A percentile compares a stretch with the other conserved stretches of the same genome.
Conservation (phyloP, 148 eudicot species). For the Heliosperma pusillum region DNA sequence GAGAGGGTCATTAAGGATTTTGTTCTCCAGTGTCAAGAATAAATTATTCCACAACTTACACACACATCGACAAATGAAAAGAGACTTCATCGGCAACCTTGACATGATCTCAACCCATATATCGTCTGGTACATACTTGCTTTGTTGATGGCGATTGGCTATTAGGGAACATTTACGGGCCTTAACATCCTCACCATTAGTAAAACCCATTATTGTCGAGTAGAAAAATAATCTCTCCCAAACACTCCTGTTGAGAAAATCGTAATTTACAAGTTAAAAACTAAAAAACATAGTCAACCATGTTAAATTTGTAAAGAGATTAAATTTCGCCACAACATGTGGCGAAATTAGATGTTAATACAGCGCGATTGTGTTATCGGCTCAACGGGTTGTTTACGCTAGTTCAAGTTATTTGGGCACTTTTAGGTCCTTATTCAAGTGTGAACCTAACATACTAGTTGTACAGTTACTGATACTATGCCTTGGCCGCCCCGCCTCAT, state of each 20-base stretch:
- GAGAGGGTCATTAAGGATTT: not conserved
- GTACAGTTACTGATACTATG: no score
- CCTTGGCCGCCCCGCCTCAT: no score
- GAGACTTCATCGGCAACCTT: not conserved
- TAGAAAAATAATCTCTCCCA: not conserved
- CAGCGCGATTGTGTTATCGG: no score
- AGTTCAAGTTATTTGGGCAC: no score
- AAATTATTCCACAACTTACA: not conserved
- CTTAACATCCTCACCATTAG: not conserved
- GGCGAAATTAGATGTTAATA: no score
- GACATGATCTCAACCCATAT: not conserved
- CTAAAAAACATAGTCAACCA: no score
- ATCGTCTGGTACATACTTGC: constrained; percentile 3
- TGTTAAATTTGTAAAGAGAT: no score
- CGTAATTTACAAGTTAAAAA: not conserved
- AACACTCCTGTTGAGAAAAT: not conserved
- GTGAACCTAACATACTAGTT: no score
- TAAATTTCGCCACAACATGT: no score
- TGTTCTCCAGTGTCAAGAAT: not conserved
- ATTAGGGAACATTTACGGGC: not conserved
- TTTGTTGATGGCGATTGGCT: not conserved
- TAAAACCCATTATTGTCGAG: not conserved
- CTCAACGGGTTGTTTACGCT: no score
- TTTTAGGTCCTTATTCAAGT: no score
- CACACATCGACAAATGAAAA: not conserved